Evolutionary conservation across 148 eudicot genomes (phyloP).

Genomic region (Polygonum maritimum): DNA sequence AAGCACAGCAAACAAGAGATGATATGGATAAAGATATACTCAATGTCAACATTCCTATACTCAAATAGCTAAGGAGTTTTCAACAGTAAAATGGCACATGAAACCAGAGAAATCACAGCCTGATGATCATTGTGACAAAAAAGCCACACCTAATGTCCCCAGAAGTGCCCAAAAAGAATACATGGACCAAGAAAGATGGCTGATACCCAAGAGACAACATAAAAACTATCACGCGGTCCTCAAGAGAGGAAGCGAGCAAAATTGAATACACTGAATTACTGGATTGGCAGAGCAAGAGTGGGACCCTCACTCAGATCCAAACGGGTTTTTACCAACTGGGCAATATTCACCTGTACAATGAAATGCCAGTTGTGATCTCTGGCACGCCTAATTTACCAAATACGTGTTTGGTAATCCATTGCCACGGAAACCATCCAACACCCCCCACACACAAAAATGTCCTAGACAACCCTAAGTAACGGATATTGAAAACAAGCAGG

Average conservation of each 20-base stretch:
- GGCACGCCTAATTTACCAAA: background rate
- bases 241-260: background rate
- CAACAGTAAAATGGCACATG: background rate
- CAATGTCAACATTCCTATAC: background rate
- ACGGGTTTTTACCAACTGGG: background rate
- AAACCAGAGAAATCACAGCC: constrained; percentile 2
- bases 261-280: background rate
- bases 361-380: constrained; percentile 2
- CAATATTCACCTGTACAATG: background rate
- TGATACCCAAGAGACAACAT: background rate
- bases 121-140: background rate
- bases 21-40: background rate
- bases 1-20: background rate
- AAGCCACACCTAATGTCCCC: background rate
- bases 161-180: background rate
- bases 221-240: background rate
- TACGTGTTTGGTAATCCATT: background rate
- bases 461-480: background rate
- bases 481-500: background rate
- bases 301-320: constrained; percentile 4
- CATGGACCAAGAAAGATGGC: background rate
- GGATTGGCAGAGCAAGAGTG: background rate
- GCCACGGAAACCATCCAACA: constrained; percentile 4
- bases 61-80: background rate
- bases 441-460: constrained; percentile 4